Evolutionary conservation across 179 eudicot species (phyloP).

Genomic region (Gypsophila paniculata): DNA sequence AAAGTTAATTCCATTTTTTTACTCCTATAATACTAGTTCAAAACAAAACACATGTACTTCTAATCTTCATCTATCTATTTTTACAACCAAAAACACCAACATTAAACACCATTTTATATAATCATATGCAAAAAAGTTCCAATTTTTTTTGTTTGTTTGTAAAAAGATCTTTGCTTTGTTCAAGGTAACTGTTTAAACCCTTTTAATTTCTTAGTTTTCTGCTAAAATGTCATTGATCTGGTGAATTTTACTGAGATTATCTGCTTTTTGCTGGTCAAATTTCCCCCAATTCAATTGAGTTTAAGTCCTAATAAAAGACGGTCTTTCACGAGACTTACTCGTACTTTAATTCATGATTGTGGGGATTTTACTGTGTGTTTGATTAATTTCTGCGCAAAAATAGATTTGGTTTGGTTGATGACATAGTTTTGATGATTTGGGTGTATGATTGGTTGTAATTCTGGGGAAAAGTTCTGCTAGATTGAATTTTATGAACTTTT

Average conservation of each 20-base stretch:
- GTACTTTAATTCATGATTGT: not conserved
- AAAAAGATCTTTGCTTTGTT: not conserved
- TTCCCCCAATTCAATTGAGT: not conserved
- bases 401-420: not conserved
- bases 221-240: not conserved
- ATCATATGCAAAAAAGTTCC: not conserved
- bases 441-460: not conserved
- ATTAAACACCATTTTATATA: no score
- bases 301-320: not conserved
- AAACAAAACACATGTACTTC: not conserved
- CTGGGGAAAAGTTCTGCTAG: slow-evolving; percentile 10
- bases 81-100: not conserved
- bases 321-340: no score
- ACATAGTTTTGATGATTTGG: not conserved
- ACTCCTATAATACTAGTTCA: no score
- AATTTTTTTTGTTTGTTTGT: not conserved
- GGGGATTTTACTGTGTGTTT: not conserved
- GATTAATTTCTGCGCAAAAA: not conserved
- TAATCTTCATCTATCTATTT: not conserved
- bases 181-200: not conserved
- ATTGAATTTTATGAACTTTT: slow-evolving; percentile 6
- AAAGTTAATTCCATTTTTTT: no score
- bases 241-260: not conserved
- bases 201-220: not conserved
- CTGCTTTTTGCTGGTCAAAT: not conserved